These are phyloP conservation scores for Auriscalpium orientale DNA, from an alignment of 768 basidiomycete species.

Conservation along the genomic window DNA sequence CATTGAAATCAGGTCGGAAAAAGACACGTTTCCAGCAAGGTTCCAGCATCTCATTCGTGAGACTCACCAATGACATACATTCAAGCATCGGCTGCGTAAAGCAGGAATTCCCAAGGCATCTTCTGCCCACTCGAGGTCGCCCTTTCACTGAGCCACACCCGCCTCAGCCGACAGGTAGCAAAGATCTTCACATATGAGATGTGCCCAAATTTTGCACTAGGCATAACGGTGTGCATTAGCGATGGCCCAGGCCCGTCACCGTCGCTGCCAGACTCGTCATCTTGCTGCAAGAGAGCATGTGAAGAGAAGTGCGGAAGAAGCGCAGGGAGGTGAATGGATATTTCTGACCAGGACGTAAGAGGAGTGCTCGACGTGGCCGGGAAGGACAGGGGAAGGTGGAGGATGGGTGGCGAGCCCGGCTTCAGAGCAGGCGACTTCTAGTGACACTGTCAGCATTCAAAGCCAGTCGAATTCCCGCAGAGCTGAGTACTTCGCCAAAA, in stretches of 20 bases:
- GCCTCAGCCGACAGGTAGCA: conserved; percentile 66
- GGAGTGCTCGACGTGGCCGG: conserved; percentile 45
- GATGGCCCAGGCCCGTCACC: conserved; percentile 3
- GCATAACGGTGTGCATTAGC: conserved; percentile 23
- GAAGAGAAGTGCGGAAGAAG: conserved; percentile 58
- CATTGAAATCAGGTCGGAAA: no score
- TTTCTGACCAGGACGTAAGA: conserved; percentile 64
- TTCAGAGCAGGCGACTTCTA: conserved; percentile 53
- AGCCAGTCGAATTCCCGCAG: neutral
- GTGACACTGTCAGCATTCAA: conserved; percentile 5
- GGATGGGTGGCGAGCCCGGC: conserved; percentile 40
- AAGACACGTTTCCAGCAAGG: no score
- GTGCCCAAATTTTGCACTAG: conserved; percentile 54
- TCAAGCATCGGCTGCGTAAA: conserved; percentile 37
- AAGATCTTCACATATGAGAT: conserved; percentile 69
- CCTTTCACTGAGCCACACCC: conserved; percentile 68
- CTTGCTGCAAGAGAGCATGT: conserved; percentile 24
- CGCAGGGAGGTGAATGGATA: conserved; percentile 52
- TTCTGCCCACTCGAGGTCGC: conserved; percentile 37
- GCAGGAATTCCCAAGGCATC: conserved; percentile 70
- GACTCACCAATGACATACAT: neutral
- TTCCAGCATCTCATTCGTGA: no score
- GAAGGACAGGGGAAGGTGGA: conserved; percentile 67
- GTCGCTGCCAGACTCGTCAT: conserved; percentile 15
- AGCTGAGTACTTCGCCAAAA: neutral